Percentiles rank a stretch among this genome's conserved stretches.
Conservation (phyloP, 306 rosid genomes). For the Inga oerstediana region DNA sequence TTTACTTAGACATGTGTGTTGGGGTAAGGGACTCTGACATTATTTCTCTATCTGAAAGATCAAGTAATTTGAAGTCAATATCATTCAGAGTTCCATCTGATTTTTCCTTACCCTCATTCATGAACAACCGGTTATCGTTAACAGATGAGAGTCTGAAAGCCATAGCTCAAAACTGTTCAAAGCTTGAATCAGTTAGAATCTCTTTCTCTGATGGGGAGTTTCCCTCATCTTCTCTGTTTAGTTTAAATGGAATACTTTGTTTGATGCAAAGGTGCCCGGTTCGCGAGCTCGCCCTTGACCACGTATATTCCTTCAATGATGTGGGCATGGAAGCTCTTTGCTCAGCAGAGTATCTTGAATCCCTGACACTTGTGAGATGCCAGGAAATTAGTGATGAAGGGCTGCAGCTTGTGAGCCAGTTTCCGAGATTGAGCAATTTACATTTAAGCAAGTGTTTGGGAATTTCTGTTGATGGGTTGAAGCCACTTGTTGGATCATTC, state of each 20-base stretch:
- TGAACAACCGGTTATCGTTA: constrained; percentile 63
- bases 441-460: constrained; percentile 76
- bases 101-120: constrained; percentile 72
- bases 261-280: constrained; percentile 69
- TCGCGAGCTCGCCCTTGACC: constrained; percentile 72
- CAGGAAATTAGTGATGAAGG: constrained; percentile 92
- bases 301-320: constrained; percentile 83
- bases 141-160: constrained; percentile 84
- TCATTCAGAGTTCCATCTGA: constrained; percentile 82
- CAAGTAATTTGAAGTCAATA: constrained; percentile 65
- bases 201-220: constrained; percentile 89
- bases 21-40: constrained; percentile 86
- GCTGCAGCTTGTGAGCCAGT: constrained; percentile 76
- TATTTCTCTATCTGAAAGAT: constrained; percentile 62
- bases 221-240: constrained; percentile 78
- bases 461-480: constrained; percentile 83
- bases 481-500: constrained; percentile 69
- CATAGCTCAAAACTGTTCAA: constrained; percentile 70
- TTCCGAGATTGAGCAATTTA: constrained; percentile 56
- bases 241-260: constrained; percentile 68
- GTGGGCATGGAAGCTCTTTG: constrained; percentile 88
- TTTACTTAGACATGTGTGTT: constrained; percentile 91
- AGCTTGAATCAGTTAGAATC: constrained; percentile 74
- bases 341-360: constrained; percentile 66
- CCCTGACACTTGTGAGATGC: constrained; percentile 76